Conservation (phyloP, 129 eudicot species). For the Saposhnikovia divaricata region DNA sequence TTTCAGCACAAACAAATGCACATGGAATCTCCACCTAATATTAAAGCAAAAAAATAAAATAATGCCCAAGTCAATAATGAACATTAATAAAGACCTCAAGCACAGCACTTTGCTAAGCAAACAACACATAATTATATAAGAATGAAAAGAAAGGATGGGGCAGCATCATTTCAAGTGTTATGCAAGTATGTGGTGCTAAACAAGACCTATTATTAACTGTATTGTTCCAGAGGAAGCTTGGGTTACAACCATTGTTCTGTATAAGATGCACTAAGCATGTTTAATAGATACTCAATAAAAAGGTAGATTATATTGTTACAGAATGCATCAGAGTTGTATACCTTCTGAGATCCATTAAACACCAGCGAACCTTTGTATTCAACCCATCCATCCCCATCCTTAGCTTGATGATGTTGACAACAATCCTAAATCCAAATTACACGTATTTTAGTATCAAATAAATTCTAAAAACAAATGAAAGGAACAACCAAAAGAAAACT, state of each 20-base stretch:
- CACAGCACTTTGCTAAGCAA: constrained; percentile 14
- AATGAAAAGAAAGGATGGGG: not conserved
- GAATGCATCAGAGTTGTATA: constrained; percentile 16
- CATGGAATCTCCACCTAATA: constrained; percentile 86
- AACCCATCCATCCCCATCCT: constrained; percentile 99
- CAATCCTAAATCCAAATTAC: constrained; percentile 61
- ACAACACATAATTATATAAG: not conserved
- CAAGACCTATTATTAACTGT: not conserved
- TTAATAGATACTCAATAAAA: not conserved
- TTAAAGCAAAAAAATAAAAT: not conserved
- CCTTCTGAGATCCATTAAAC: constrained; percentile 82
- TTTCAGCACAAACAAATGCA: constrained; percentile 96
- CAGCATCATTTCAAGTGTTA: not conserved
- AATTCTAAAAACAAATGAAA: not conserved
- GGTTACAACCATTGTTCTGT: not conserved
- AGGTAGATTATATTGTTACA: not conserved
- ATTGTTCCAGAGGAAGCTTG: not conserved
- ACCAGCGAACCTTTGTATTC: constrained; percentile 89
- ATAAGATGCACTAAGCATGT: not conserved
- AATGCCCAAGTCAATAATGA: not conserved
- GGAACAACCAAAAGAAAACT: not conserved
- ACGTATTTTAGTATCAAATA: not conserved
- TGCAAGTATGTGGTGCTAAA: not conserved
- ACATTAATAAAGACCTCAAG: not conserved
- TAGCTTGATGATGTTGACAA: constrained; percentile 96